These are phyloP conservation scores for Nakazawaea siamensis DNA, from an alignment of 805 yeast species.

Conservation along the genomic window DNA sequence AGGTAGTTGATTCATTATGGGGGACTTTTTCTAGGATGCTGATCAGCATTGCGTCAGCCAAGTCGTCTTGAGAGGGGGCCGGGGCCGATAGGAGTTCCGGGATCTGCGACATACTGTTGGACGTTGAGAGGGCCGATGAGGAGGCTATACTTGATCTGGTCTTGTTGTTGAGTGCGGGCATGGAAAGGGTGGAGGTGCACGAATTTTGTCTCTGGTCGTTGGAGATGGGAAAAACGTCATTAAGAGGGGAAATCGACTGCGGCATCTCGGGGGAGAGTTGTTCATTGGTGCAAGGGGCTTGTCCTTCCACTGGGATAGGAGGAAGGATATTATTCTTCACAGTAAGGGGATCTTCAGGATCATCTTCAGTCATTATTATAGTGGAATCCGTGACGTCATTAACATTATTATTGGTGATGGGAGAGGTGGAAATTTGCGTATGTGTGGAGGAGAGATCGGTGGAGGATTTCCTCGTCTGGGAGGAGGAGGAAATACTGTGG, in stretches of 20 bases:
- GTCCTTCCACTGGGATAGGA: conserved; percentile 5
- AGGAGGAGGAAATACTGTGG: background rate
- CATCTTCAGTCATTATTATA: too few species aligned
- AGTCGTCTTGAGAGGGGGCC: too few species aligned
- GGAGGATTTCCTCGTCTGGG: background rate
- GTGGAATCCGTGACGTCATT: too few species aligned
- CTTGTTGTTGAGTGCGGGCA: background rate
- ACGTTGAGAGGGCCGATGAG: conserved; percentile 2
- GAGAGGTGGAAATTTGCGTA: too few species aligned
- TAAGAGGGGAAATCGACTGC: conserved; percentile 4
- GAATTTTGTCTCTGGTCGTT: conserved; percentile 2
- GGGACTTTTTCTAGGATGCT: conserved; percentile 13
- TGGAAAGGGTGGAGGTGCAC: conserved; percentile 1
- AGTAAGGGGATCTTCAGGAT: too few species aligned
- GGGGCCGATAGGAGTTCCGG: too few species aligned
- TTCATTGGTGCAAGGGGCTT: conserved; percentile 9
- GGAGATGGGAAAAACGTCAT: too few species aligned
- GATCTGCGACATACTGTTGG: background rate
- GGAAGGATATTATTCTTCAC: too few species aligned
- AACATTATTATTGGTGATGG: too few species aligned
- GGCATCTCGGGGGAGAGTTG: conserved; percentile 8
- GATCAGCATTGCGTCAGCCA: conserved; percentile 14
- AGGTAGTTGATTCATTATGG: conserved; percentile 1
- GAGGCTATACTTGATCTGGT: background rate
- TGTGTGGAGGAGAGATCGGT: background rate